Evolutionary conservation across 805 yeast genomes (phyloP).

Genomic region (Candida hungchunana): DNA sequence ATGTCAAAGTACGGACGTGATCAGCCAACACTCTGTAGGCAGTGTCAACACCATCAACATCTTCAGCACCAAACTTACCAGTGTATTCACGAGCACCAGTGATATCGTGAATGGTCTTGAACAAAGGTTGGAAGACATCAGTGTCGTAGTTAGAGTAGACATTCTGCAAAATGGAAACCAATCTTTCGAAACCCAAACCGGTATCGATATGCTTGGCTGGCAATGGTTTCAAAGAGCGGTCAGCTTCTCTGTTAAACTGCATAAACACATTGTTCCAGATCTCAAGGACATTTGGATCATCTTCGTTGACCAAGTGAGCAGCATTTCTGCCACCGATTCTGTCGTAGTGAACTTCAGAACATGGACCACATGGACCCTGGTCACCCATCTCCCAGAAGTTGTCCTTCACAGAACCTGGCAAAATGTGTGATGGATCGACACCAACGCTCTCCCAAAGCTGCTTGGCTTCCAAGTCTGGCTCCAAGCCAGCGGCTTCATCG

Average conservation of each 20-base stretch:
- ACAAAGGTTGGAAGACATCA: constrained; percentile 90
- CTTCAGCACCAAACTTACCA: constrained; percentile 93
- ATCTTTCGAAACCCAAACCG: constrained; percentile 98
- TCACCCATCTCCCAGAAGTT: constrained; percentile 99
- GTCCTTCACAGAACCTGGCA: constrained; percentile 87
- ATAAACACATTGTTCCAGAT: constrained; percentile 98
- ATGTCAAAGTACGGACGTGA: constrained; percentile 94
- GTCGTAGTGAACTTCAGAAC: constrained; percentile 96
- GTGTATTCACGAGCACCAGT: constrained; percentile 89
- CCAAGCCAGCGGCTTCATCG: constrained; percentile 73
- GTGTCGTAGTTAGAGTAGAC: constrained; percentile 94
- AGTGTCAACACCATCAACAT: constrained; percentile 91
- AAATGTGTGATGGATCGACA: constrained; percentile 84
- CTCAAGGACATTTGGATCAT: constrained; percentile 97
- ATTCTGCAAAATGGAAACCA: constrained; percentile 90
- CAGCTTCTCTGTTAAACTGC: constrained; percentile 93
- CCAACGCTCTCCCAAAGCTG: constrained; percentile 83
- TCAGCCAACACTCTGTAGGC: constrained; percentile 98
- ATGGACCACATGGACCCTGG: constrained; percentile 99
- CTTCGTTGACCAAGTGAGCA: constrained; percentile 82
- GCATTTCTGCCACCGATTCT: constrained; percentile 99
- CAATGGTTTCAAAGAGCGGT: constrained; percentile 68
- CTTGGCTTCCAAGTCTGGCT: constrained; percentile 93
- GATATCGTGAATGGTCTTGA: constrained; percentile 80
- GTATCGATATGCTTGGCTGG: constrained; percentile 97